These are phyloP conservation scores for Venturia oleaginea DNA, from an alignment of 2,329 filamentous ascomycete species.

Conservation along the genomic window DNA sequence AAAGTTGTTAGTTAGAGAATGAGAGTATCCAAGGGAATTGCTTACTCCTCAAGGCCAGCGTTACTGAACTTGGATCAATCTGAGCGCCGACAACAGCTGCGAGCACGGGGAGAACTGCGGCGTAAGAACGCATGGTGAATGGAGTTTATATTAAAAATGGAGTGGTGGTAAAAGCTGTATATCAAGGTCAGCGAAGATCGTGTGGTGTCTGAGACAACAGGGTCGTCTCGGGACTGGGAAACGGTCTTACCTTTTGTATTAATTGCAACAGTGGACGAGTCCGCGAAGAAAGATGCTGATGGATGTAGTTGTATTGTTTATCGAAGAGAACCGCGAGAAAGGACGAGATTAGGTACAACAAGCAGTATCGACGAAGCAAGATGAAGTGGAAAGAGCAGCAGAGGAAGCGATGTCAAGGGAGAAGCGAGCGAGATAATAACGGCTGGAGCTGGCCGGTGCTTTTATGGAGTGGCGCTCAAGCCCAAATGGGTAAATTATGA, in stretches of 20 bases:
- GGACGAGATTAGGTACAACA: no score
- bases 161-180: neutral
- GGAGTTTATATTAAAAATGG: neutral
- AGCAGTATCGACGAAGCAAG: neutral
- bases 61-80: slow-evolving; percentile 55
- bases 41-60: slow-evolving; percentile 26
- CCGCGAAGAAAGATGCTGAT: neutral
- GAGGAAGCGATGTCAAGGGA: neutral
- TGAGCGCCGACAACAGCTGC: slow-evolving; percentile 45
- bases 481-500: neutral
- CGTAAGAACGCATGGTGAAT: slow-evolving; percentile 34
- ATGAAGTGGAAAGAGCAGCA: neutral
- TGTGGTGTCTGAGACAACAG: neutral
- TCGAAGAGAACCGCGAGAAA: neutral
- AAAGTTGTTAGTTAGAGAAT: neutral
- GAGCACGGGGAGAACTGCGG: slow-evolving; percentile 44
- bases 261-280: neutral
- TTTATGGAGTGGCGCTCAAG: neutral
- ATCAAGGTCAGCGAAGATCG: neutral
- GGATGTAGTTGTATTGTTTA: neutral
- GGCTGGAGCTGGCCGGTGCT: slow-evolving; percentile 3
- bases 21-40: neutral
- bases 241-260: neutral
- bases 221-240: neutral
- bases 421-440: neutral